Conservation (phyloP, 345 rosid species). For the Durio zibethinus region DNA sequence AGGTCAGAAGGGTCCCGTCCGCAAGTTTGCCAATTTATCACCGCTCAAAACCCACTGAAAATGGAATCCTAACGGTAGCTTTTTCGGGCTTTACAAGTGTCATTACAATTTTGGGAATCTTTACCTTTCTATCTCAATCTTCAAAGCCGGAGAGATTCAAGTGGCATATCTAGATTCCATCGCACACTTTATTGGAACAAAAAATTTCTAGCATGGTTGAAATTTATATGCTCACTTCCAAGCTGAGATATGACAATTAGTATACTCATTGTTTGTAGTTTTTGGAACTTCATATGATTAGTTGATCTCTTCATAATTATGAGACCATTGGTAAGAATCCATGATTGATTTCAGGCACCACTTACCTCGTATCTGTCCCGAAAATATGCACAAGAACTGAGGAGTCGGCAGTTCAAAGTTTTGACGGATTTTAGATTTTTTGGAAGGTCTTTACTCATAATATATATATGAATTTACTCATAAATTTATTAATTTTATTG, state of each 20-base stretch:
- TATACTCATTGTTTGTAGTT: not conserved
- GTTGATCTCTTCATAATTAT: not conserved
- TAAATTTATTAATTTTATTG: too few species aligned
- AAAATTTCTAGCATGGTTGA: not conserved
- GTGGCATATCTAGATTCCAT: not conserved
- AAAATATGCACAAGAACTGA: not conserved
- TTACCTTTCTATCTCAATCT: not conserved
- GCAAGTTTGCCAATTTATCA: not conserved
- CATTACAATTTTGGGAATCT: not conserved
- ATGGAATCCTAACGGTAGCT: slow-evolving; percentile 1
- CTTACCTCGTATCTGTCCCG: not conserved
- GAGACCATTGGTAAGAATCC: not conserved
- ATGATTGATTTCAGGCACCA: not conserved
- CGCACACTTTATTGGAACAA: not conserved
- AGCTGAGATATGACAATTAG: not conserved
- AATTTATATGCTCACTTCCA: not conserved
- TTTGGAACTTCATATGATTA: not conserved
- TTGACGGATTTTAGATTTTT: too few species aligned
- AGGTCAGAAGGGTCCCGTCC: not conserved
- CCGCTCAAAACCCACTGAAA: slow-evolving; percentile 9
- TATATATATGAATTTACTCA: too few species aligned
- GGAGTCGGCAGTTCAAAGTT: too few species aligned
- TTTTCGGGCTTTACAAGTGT: not conserved
- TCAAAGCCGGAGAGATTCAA: not conserved
- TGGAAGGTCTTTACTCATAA: too few species aligned